Evolutionary conservation across 139 green algal genomes (phyloP), one percentile per base, ranked within the genome.

Genomic region (Eudorina sp.): DNA sequence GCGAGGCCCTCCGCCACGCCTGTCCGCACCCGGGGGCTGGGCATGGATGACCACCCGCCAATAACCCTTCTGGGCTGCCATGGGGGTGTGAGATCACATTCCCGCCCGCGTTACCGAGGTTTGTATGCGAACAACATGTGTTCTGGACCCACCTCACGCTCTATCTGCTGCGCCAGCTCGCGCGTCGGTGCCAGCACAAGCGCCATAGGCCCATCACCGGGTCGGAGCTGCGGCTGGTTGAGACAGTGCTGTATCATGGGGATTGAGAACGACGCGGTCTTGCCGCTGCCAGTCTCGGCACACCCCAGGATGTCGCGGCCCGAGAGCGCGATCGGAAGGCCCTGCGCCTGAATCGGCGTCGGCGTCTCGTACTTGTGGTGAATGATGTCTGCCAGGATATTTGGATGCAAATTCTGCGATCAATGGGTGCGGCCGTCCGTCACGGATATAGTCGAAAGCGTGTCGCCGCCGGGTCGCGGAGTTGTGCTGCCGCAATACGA

Each of bases 141-240:
- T n/a, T n/a, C n/a, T 25, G 7, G 29, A n/a, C 97, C 81, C 92
- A 99, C 97, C 64, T 99, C 98, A 90, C 99, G 98, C 93, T 99
- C 98, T 60, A 99, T 99, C 93, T 99, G 98, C 95, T 99, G 98
- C 27, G 98, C 98, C 84, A 99, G 93, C 96, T 99, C 98, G 36
- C 98, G 96, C 11, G 98, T 99, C 25, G 98, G 98, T 1, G 98
- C 98, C 45, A 99, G 95, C 55, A 99, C 98, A n/a, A 99, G 95
- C 8, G 95, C 98, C 92, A 98, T 93, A n/a, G 96, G 96, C 0
- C 96, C 96, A 55, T 98, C 96, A 2, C 96, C 96, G 4, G 90
- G 90, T n/a, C 90, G 62, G 64, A 97, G 43, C 9, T 91, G 79
- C 4, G 84, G 74, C 90, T 97, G 94, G 36, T 94, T 55, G 55